phyloP scores from a whole-genome alignment of 2,329 filamentous ascomycete species.

The Xylaria sp. region DNA sequence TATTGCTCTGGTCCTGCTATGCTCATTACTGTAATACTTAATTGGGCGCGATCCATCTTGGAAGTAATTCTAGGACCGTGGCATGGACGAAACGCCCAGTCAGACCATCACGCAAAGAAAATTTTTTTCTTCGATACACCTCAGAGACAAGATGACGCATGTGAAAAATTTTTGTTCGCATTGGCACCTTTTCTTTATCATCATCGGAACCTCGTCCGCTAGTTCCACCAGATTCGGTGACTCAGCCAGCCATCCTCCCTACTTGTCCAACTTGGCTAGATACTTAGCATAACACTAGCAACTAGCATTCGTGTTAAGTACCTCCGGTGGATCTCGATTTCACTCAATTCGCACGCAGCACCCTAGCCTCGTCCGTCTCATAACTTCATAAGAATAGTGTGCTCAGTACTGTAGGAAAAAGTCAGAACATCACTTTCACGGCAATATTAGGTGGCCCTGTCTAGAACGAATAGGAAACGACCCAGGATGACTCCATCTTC shows the following conservation, averaged over 20 bases:
- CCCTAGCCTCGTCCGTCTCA: constrained; percentile 17
- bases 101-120: constrained; percentile 19
- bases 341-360: constrained; percentile 15
- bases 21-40: constrained; percentile 19
- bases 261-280: background rate
- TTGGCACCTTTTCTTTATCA: constrained; percentile 3
- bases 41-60: background rate
- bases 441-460: constrained; percentile 16
- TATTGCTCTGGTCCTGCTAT: background rate
- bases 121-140: constrained; percentile 25
- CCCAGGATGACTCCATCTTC: constrained; percentile 31
- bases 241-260: constrained; percentile 37
- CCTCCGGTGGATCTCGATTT: constrained; percentile 6
- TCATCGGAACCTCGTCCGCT: constrained; percentile 37
- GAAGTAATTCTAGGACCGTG: constrained; percentile 16
- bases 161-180: background rate
- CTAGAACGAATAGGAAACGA: constrained; percentile 38
- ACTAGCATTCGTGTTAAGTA: constrained; percentile 2
- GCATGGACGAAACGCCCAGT: constrained; percentile 29
- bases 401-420: background rate
- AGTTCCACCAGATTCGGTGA: constrained; percentile 41
- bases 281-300: background rate
- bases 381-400: background rate
- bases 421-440: constrained; percentile 11
- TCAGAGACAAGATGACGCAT: constrained; percentile 31